Evolutionary conservation across 371 early-diverging fungal genomes (phyloP).

Genomic region (Lichtheimia corymbifera): DNA sequence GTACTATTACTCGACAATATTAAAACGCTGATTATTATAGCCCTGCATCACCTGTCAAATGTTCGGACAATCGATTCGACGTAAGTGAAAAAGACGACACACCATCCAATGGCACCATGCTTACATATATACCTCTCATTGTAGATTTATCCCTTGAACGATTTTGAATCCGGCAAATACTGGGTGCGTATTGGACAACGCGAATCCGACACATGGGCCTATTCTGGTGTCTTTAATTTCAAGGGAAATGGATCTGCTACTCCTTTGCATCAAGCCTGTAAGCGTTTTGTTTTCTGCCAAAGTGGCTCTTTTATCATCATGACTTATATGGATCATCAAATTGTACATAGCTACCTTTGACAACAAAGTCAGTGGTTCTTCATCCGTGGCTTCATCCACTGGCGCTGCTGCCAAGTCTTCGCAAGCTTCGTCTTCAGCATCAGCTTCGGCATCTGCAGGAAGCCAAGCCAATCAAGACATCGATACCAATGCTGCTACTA

Average conservation of each 20-base stretch:
- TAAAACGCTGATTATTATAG: too few relatives aligned
- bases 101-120: too few relatives aligned
- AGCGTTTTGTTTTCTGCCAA: not conserved
- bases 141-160: conserved; percentile 49
- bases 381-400: conserved; percentile 10
- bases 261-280: conserved; percentile 36
- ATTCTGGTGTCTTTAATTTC: conserved; percentile 46
- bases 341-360: not conserved
- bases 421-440: conserved; percentile 16
- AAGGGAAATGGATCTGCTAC: conserved; percentile 37
- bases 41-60: conserved; percentile 21
- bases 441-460: conserved; percentile 17
- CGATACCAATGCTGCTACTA: conserved; percentile 18
- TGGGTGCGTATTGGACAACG: conserved; percentile 50
- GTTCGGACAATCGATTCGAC: conserved; percentile 17
- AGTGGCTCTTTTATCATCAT: too few relatives aligned
- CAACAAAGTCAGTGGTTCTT: not conserved
- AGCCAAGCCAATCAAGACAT: conserved; percentile 18
- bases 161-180: conserved; percentile 44
- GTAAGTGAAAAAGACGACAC: not conserved
- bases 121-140: not conserved
- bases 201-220: conserved; percentile 32
- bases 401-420: conserved; percentile 15
- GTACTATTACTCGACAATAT: too few relatives aligned
- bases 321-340: not conserved